phyloP scores from a whole-genome alignment of 345 rosid genomes.

The thale cress (Arabidopsis thaliana) region DNA sequence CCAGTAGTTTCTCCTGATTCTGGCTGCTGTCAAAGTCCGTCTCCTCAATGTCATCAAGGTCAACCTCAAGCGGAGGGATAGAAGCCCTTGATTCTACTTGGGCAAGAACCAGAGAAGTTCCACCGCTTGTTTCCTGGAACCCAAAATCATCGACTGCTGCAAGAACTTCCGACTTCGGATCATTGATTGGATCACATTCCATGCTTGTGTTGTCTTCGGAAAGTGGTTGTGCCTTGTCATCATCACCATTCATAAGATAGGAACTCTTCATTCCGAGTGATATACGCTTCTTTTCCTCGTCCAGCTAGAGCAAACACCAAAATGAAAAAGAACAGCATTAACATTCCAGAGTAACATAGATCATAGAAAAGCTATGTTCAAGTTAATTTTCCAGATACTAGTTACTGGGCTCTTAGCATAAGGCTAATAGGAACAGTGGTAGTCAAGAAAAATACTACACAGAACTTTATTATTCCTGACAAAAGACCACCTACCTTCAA shows the following conservation, averaged over 20 bases:
- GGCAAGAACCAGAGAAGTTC: constrained; percentile 56
- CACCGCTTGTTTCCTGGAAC: constrained; percentile 44
- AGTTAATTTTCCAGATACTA: constrained; percentile 7
- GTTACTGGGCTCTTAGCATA: constrained; percentile 9
- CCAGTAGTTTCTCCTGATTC: constrained; percentile 47
- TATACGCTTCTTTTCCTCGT: constrained; percentile 73
- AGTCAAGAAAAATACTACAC: constrained; percentile 7
- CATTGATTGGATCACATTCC: constrained; percentile 50
- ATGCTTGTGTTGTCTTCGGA: constrained; percentile 47
- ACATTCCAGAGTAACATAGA: not conserved
- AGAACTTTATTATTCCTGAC: not conserved
- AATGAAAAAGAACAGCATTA: constrained; percentile 22
- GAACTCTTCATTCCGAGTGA: constrained; percentile 89
- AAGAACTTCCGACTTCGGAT: constrained; percentile 22
- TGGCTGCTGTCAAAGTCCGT: constrained; percentile 46
- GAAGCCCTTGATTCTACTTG: constrained; percentile 76
- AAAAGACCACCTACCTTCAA: constrained; percentile 64
- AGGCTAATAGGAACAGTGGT: constrained; percentile 5
- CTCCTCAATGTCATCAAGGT: constrained; percentile 71
- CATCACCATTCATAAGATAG: constrained; percentile 48
- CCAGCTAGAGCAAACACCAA: constrained; percentile 57
- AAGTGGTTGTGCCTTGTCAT: constrained; percentile 37
- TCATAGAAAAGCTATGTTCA: constrained; percentile 15
- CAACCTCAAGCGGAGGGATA: constrained; percentile 83
- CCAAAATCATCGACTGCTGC: constrained; percentile 41